These are phyloP conservation scores for Trichopus zeylanicus DNA, from an alignment of 116 monocot genomes.

Conservation along the genomic window DNA sequence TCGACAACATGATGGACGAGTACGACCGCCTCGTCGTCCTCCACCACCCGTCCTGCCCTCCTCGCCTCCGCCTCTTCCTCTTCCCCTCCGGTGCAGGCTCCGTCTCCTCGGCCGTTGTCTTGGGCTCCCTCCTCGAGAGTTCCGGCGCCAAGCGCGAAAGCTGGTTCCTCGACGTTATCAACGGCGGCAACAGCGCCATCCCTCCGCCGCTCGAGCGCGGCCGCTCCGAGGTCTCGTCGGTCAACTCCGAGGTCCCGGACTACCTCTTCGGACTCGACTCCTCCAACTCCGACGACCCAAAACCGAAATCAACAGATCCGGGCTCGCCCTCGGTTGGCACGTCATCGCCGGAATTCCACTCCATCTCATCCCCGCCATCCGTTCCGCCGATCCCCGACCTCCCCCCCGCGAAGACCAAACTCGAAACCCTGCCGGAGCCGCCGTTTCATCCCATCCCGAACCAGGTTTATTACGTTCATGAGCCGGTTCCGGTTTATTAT, in stretches of 20 bases:
- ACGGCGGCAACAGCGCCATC: slow-evolving; percentile 21
- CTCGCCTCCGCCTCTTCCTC: slow-evolving; percentile 65
- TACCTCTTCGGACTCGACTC: slow-evolving; percentile 63
- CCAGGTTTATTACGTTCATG: neutral
- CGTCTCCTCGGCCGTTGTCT: slow-evolving; percentile 21
- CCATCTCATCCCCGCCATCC: neutral
- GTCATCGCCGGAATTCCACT: neutral
- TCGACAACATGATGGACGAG: slow-evolving; percentile 23
- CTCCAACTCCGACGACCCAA: neutral
- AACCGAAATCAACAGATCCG: neutral
- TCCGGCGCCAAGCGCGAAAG: slow-evolving; percentile 62
- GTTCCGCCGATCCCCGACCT: neutral
- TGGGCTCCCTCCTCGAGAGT: slow-evolving; percentile 35
- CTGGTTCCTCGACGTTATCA: slow-evolving; percentile 97
- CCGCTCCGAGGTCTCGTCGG: slow-evolving; percentile 32
- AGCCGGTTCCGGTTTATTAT: slow-evolving; percentile 1
- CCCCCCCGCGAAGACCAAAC: neutral
- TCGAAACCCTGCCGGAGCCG: too few relatives aligned
- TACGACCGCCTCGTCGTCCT: slow-evolving; percentile 3
- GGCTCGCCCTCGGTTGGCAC: neutral
- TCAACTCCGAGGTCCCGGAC: slow-evolving; percentile 28
- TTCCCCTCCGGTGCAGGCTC: slow-evolving; percentile 32
- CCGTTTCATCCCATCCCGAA: neutral
- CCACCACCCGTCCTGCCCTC: slow-evolving; percentile 1
- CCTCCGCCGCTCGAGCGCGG: slow-evolving; percentile 27